Evolutionary conservation across 2,329 filamentous ascomycete species (phyloP).

Genomic region (Pestalotiopsis sp.): DNA sequence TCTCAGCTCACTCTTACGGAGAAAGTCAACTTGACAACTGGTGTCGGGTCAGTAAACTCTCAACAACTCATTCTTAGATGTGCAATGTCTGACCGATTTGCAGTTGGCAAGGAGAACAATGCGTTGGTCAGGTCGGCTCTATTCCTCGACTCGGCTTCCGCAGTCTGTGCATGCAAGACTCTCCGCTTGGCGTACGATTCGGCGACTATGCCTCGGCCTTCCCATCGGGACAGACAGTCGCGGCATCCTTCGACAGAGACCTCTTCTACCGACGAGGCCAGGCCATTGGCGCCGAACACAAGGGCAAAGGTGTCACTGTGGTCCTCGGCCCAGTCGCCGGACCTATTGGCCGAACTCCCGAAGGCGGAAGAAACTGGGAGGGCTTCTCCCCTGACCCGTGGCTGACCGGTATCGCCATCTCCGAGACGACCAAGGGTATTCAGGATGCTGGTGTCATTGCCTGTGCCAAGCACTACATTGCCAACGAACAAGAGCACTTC

Average conservation of each 20-base stretch:
- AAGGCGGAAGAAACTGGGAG: slow-evolving; percentile 75
- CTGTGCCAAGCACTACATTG: slow-evolving; percentile 74
- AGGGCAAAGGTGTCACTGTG: slow-evolving; percentile 73
- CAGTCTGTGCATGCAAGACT: slow-evolving; percentile 84
- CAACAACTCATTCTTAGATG: neutral
- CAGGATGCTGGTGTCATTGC: slow-evolving; percentile 80
- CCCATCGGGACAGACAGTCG: slow-evolving; percentile 75
- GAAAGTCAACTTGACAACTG: slow-evolving; percentile 95
- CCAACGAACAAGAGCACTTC: slow-evolving; percentile 78
- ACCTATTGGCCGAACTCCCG: slow-evolving; percentile 68
- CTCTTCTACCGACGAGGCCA: slow-evolving; percentile 72
- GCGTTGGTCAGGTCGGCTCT: slow-evolving; percentile 76
- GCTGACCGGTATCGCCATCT: slow-evolving; percentile 71
- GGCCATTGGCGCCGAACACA: slow-evolving; percentile 74
- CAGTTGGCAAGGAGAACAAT: slow-evolving; percentile 70
- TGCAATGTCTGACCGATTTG: neutral
- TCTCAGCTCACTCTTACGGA: slow-evolving; percentile 81
- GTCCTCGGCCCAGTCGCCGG: slow-evolving; percentile 76
- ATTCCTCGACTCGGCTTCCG: slow-evolving; percentile 72
- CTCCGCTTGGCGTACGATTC: slow-evolving; percentile 77
- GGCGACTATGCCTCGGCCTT: slow-evolving; percentile 83
- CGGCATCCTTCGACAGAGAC: slow-evolving; percentile 78
- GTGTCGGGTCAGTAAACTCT: slow-evolving; percentile 67
- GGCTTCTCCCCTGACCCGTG: slow-evolving; percentile 74
- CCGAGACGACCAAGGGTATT: slow-evolving; percentile 76